phyloP scores from a whole-genome alignment of 441 rosid species.

The Croton setiger region DNA sequence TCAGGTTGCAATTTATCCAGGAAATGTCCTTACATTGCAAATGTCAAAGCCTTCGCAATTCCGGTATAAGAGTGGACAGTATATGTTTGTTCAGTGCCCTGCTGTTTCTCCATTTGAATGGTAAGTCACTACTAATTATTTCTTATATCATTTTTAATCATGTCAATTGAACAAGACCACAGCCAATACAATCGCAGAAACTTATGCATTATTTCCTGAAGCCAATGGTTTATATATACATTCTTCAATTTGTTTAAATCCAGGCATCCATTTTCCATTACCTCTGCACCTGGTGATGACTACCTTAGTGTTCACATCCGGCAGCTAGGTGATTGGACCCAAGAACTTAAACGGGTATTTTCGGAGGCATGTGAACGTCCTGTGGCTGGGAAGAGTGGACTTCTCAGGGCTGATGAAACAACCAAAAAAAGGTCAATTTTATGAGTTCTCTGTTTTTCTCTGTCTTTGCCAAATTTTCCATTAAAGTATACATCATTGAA shows the following conservation, averaged over 20 bases:
- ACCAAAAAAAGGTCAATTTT: slow-evolving; percentile 52
- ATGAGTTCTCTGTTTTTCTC: neutral
- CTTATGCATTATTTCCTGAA: too few species aligned
- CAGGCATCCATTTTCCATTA: slow-evolving; percentile 99
- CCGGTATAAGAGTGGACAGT: slow-evolving; percentile 93
- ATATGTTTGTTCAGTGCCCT: slow-evolving; percentile 93
- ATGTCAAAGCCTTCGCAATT: slow-evolving; percentile 94
- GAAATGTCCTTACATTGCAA: slow-evolving; percentile 81
- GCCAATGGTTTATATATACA: neutral
- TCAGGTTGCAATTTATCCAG: slow-evolving; percentile 94
- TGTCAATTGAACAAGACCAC: too few species aligned
- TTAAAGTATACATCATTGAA: neutral
- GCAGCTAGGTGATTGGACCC: slow-evolving; percentile 95
- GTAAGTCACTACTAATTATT: slow-evolving; percentile 36
- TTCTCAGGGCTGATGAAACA: slow-evolving; percentile 83
- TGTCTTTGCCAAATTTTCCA: neutral
- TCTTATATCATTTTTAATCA: neutral
- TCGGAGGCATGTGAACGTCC: slow-evolving; percentile 75
- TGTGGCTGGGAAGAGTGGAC: slow-evolving; percentile 81
- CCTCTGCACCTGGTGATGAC: slow-evolving; percentile 89
- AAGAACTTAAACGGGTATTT: slow-evolving; percentile 73
- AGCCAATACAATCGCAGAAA: too few species aligned
- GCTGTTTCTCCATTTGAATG: slow-evolving; percentile 88
- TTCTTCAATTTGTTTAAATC: neutral
- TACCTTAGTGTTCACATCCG: slow-evolving; percentile 90